A percentile compares a stretch with the other conserved stretches of the same genome.
Conservation (phyloP, 257 asterid species). For the Rauvolfia tetraphylla region DNA sequence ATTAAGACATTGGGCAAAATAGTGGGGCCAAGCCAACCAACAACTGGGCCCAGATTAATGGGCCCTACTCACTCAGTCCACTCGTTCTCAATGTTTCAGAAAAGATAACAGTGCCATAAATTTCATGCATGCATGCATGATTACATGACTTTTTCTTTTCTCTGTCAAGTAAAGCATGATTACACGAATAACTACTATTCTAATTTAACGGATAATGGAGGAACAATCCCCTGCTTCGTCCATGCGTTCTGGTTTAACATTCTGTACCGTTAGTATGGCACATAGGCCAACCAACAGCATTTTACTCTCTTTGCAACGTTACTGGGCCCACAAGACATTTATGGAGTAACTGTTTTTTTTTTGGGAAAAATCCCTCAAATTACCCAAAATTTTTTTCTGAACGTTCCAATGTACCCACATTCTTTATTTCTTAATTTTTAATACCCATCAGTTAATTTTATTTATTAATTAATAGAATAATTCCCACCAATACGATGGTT, state of each 20-base stretch:
- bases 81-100: constrained; percentile 21
- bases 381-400: too few species aligned
- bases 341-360: not conserved
- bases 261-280: not conserved
- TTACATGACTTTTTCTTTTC: constrained; percentile 4
- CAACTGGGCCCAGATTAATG: constrained; percentile 11
- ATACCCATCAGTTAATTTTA: too few species aligned
- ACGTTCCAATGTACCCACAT: too few species aligned
- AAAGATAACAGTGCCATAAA: constrained; percentile 22
- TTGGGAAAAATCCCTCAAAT: too few species aligned
- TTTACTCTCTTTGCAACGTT: not conserved
- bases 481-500: too few species aligned
- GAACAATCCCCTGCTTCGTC: not conserved
- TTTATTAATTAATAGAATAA: too few species aligned
- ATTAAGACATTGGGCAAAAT: constrained; percentile 1
- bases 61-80: constrained; percentile 27
- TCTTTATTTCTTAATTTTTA: too few species aligned
- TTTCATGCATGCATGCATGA: constrained; percentile 37
- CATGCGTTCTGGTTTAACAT: too few species aligned
- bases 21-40: constrained; percentile 13
- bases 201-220: not conserved
- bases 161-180: not conserved
- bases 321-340: not conserved
- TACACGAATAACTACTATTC: constrained; percentile 18
- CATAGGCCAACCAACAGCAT: too few species aligned